A percentile compares a stretch with the other conserved stretches of the same genome.
These are phyloP conservation scores for Allomyces macrogynus DNA, from an alignment of 192 early-diverging fungal species.

Conservation along the genomic window DNA sequence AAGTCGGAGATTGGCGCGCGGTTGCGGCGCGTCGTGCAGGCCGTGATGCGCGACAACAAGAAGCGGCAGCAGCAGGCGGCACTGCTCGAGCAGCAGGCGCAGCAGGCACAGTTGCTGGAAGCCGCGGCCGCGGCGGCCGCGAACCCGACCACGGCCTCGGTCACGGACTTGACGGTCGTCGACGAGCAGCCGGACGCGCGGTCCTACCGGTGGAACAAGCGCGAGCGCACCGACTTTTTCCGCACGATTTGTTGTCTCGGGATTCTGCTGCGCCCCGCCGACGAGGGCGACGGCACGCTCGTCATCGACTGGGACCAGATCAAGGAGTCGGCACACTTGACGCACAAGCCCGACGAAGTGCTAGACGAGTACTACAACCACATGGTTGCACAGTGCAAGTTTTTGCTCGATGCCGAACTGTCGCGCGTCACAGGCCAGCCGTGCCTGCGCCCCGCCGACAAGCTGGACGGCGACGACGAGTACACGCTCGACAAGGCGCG, in stretches of 20 bases:
- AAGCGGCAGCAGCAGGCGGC: too few species aligned
- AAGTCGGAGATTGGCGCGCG: conserved; percentile 41
- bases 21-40: conserved; percentile 31
- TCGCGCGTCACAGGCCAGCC: neutral
- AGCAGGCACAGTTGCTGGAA: too few species aligned
- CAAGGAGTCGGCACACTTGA: conserved; percentile 41
- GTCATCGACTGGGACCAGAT: conserved; percentile 43
- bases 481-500: conserved; percentile 1
- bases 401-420: conserved; percentile 18
- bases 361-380: conserved; percentile 42
- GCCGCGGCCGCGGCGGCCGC: too few species aligned
- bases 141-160: too few species aligned
- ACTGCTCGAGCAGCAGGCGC: too few species aligned
- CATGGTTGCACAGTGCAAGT: conserved; percentile 34
- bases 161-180: too few species aligned
- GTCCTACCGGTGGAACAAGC: neutral
- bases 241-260: neutral
- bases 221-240: neutral
- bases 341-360: conserved; percentile 41
- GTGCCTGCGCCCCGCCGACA: conserved; percentile 2
- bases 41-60: conserved; percentile 19
- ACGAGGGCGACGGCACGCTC: conserved; percentile 1
- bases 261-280: neutral
- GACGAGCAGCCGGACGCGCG: neutral
- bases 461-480: conserved; percentile 3